These are phyloP conservation scores for Aspergillus glaucus DNA, from an alignment of 2,329 filamentous ascomycete genomes.

Conservation along the genomic window DNA sequence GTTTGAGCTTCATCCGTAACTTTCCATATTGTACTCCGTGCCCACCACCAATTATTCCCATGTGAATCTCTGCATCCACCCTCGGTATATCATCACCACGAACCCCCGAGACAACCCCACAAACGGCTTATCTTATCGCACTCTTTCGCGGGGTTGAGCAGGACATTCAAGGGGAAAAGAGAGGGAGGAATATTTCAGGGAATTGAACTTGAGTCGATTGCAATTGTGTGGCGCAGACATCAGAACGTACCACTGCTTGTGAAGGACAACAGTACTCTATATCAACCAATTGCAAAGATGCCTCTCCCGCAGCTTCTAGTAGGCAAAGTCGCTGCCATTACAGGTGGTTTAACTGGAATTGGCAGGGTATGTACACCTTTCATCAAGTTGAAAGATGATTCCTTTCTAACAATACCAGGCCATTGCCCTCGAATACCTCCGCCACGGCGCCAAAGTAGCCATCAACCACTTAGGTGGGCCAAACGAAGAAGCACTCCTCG, in stretches of 20 bases:
- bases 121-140: slow-evolving; percentile 15
- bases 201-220: slow-evolving; percentile 1
- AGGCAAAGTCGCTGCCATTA: slow-evolving; percentile 78
- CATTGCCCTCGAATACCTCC: slow-evolving; percentile 71
- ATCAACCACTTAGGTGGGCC: slow-evolving; percentile 66
- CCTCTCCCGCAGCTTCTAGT: slow-evolving; percentile 49
- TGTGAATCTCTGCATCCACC: neutral
- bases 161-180: neutral
- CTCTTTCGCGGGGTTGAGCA: slow-evolving; percentile 5
- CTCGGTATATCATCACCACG: slow-evolving; percentile 28
- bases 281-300: slow-evolving; percentile 13
- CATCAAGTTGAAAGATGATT: too few relatives aligned
- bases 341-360: slow-evolving; percentile 79
- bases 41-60: too few relatives aligned
- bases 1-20: too few relatives aligned
- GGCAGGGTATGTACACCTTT: slow-evolving; percentile 49
- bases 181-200: neutral
- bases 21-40: too few relatives aligned
- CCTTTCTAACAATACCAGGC: slow-evolving; percentile 38
- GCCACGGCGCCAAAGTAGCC: slow-evolving; percentile 70
- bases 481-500: slow-evolving; percentile 25
- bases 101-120: slow-evolving; percentile 18
- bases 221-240: neutral
- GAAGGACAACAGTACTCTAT: too few relatives aligned
- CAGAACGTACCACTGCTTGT: too few relatives aligned